Evolutionary conservation across 179 eudicot species (phyloP).

Genomic region (Beta lomatogona): DNA sequence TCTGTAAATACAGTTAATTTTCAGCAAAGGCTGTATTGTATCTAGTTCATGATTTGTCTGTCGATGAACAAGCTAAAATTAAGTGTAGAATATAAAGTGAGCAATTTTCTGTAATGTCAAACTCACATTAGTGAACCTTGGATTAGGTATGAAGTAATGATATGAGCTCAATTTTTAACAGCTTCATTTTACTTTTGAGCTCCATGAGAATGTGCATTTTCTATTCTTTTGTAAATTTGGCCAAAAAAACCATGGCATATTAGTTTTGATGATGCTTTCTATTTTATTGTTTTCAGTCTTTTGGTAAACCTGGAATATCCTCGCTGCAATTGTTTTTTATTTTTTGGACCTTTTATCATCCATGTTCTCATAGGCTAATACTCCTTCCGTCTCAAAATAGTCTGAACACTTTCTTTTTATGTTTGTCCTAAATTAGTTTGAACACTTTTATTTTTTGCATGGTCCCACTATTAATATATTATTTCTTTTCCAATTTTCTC

Average conservation of each 20-base stretch:
- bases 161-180: neutral
- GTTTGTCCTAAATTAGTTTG: too few species aligned
- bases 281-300: too few species aligned
- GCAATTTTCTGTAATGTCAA: neutral
- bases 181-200: neutral
- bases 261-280: too few species aligned
- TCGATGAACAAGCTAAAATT: constrained; percentile 3
- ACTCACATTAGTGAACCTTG: neutral
- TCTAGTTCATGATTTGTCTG: constrained; percentile 4
- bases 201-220: too few species aligned
- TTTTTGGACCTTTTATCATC: neutral
- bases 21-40: constrained; percentile 4
- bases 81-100: neutral
- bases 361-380: neutral
- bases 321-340: neutral
- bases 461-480: too few species aligned
- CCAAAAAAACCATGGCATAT: too few species aligned
- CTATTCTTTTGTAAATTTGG: too few species aligned
- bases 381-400: too few species aligned
- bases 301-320: too few species aligned
- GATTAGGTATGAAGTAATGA: neutral
- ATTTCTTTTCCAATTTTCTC: too few species aligned
- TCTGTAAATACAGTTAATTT: constrained; percentile 21
- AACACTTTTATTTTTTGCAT: too few species aligned
- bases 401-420: too few species aligned